Percentiles rank a stretch among this genome's conserved stretches.
Evolutionary conservation across 2,329 filamentous ascomycete species (phyloP).

Genomic region (Ambrosiella beaveri): DNA sequence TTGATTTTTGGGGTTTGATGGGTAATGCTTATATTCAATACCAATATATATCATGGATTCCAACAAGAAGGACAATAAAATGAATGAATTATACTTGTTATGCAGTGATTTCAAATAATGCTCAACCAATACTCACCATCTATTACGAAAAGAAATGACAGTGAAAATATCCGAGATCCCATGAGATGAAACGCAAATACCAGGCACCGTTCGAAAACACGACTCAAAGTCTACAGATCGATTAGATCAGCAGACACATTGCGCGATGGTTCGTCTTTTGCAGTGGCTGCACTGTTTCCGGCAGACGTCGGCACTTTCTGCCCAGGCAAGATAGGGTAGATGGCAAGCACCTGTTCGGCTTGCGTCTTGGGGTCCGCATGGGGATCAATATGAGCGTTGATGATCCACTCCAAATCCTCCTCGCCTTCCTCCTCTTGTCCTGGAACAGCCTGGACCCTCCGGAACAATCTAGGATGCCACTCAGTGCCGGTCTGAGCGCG

Average conservation of each 20-base stretch:
- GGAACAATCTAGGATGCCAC: constrained; percentile 79
- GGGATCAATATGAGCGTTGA: constrained; percentile 64
- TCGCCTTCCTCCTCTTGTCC: constrained; percentile 62
- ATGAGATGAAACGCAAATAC: too few species aligned
- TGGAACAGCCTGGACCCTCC: constrained; percentile 51
- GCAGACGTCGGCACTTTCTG: constrained; percentile 41
- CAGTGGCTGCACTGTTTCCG: constrained; percentile 16
- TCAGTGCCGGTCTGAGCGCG: constrained; percentile 63
- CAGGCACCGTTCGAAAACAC: too few species aligned
- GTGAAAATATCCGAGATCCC: too few species aligned
- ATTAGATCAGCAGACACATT: constrained; percentile 11
- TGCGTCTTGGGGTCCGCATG: constrained; percentile 40
- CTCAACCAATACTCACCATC: too few species aligned
- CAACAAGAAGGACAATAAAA: background rate
- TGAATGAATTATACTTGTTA: too few species aligned
- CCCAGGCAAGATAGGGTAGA: constrained; percentile 69
- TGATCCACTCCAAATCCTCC: constrained; percentile 87
- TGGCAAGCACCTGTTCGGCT: constrained; percentile 66
- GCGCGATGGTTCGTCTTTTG: background rate
- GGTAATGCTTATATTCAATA: background rate
- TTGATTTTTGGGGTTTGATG: background rate
- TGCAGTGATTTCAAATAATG: too few species aligned
- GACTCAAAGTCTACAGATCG: constrained; percentile 5
- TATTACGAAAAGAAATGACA: too few species aligned
- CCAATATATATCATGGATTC: background rate